A percentile compares a stretch with the other conserved stretches of the same genome.
phyloP scores from a whole-genome alignment of 495 filamentous ascomycete genomes.

The Antarctomyces pellizariae region DNA sequence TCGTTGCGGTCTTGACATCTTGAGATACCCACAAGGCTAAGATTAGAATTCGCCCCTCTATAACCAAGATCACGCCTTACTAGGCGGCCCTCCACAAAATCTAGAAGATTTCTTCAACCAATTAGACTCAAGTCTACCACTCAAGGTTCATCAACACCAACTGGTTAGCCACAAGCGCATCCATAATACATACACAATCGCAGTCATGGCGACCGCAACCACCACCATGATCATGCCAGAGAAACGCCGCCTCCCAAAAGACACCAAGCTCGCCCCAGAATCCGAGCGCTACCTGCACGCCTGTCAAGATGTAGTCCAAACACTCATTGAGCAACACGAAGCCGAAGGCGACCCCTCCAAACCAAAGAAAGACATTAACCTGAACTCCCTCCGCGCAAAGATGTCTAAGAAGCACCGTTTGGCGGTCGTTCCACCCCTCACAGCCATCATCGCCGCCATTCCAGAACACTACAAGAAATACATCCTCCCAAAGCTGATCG shows the following conservation, averaged over 20 bases:
- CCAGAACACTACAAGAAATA: slow-evolving; percentile 99
- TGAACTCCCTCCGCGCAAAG: slow-evolving; percentile 71
- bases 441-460: slow-evolving; percentile 89
- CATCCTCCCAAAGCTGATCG: slow-evolving; percentile 81
- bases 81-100: no score
- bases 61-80: no score
- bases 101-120: no score
- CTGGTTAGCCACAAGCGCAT: no score
- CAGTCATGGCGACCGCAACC: slow-evolving; percentile 34
- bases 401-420: slow-evolving; percentile 80
- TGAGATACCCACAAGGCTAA: no score
- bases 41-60: no score
- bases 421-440: slow-evolving; percentile 66
- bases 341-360: slow-evolving; percentile 42
- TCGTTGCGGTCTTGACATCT: no score
- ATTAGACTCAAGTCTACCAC: no score
- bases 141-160: no score
- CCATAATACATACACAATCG: no score
- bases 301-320: slow-evolving; percentile 84
- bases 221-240: slow-evolving; percentile 34
- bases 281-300: slow-evolving; percentile 83
- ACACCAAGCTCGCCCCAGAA: slow-evolving; percentile 59
- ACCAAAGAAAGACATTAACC: slow-evolving; percentile 67
- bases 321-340: slow-evolving; percentile 84
- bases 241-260: slow-evolving; percentile 34